Base-by-base conservation (phyloP, 2,329 filamentous ascomycete species). In the Mycosphaerella arachidis region DNA sequence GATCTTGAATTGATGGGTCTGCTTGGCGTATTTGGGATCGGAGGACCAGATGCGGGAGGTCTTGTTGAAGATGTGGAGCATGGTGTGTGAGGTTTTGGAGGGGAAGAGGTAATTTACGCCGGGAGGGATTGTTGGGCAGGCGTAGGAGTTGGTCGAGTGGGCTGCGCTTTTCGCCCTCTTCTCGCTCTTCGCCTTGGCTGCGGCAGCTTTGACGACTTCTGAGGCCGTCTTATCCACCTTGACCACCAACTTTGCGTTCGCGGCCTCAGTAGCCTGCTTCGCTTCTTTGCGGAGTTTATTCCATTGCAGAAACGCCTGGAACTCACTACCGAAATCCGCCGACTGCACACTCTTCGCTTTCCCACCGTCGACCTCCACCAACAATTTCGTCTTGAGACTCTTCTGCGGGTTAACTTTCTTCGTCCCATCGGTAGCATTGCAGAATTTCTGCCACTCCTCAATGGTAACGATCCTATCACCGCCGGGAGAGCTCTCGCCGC, bases 101-200 rank as follows among this genome's bases (percentile, higher is more conserved):
- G 69, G 65, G 54, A 68, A 70, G 56, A 72, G 64, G 59, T 69
- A 71, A 20, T 70, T 69, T 18, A 63, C 61, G n/a, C 70, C 70
- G 0, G 64, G 63, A 20, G 61, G 60, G 2, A 67, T 53, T 9
- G 60, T 52, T 0, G 67, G 68, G 9, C 64, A 61, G 8, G 56
- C 55, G 46, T 58, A 55, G 37, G n/a, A 29, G 48, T 37, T 48
- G 33, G 29, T n/a, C 18, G 33, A 6, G 27, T 53, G 29, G 16
- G 46, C 18, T 5, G 46, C 20, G 20, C 29, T 50, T 50, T 20
- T 24, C 18, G 12, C 12, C 4, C 46, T 50, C 29, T 50, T 50
- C 20, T 24, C 18, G 12, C 12, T 16, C 46, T 50, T 50, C 12
- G 18, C 8, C 4, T 24, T 16, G 4, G n/a, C 16, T 20, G 7